A percentile compares a stretch with the other conserved stretches of the same genome.
Conservation (phyloP, 1,139 yeast species). For the Yamadazyma buinensis region DNA sequence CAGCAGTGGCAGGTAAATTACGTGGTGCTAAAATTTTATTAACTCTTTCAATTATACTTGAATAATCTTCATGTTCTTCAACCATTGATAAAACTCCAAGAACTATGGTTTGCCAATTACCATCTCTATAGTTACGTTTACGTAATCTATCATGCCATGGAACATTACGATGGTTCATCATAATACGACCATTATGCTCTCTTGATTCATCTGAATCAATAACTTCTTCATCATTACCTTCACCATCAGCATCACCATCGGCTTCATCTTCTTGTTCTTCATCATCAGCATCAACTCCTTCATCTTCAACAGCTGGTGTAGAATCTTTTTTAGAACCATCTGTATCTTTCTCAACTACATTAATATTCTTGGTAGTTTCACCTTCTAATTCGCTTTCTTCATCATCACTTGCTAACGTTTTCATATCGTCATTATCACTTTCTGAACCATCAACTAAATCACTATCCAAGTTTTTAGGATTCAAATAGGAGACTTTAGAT, state of each 20-base stretch:
- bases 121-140: conserved; percentile 74
- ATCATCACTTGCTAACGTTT: conserved; percentile 17
- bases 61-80: conserved; percentile 55
- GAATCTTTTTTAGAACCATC: conserved; percentile 18
- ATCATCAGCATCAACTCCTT: conserved; percentile 17
- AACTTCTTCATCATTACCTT: conserved; percentile 20
- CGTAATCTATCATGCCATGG: conserved; percentile 78
- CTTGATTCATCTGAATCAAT: conserved; percentile 14
- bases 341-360: background rate
- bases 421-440: conserved; percentile 17
- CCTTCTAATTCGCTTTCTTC: conserved; percentile 18
- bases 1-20: conserved; percentile 45
- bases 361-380: conserved; percentile 4
- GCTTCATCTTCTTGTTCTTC: conserved; percentile 20
- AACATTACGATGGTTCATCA: conserved; percentile 56
- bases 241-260: conserved; percentile 10
- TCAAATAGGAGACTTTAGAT: conserved; percentile 24
- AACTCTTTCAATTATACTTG: conserved; percentile 41
- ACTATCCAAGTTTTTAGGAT: conserved; percentile 12
- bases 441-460: conserved; percentile 25
- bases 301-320: conserved; percentile 14
- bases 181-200: conserved; percentile 51
- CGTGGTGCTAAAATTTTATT: conserved; percentile 56
- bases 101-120: conserved; percentile 78
- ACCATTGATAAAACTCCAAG: conserved; percentile 68